Evolutionary conservation across 2,329 filamentous ascomycete genomes (phyloP).

Genomic region (Sclerotiophoma versabilis): DNA sequence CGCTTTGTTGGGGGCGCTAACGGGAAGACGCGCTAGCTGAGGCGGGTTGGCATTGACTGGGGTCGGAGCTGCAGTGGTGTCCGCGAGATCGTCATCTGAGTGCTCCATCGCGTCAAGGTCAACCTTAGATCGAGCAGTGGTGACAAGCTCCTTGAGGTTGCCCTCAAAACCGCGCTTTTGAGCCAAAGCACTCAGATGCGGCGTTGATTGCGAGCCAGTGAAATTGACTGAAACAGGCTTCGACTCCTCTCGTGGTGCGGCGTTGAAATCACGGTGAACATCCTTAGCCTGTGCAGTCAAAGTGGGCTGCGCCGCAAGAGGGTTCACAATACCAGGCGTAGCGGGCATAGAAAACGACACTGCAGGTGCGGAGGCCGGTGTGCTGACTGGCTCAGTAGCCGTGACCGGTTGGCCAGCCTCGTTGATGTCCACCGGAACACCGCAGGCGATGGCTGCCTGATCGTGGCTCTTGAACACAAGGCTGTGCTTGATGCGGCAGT

Average conservation of each 20-base stretch:
- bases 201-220: slow-evolving; percentile 50
- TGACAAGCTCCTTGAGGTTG: slow-evolving; percentile 47
- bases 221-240: slow-evolving; percentile 35
- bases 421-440: slow-evolving; percentile 78
- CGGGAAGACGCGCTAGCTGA: slow-evolving; percentile 45
- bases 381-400: slow-evolving; percentile 40
- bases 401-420: slow-evolving; percentile 53
- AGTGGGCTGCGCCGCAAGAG: slow-evolving; percentile 39
- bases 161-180: slow-evolving; percentile 53
- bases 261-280: slow-evolving; percentile 41
- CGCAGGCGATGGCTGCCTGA: slow-evolving; percentile 86
- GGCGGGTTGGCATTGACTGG: slow-evolving; percentile 36
- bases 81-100: slow-evolving; percentile 46
- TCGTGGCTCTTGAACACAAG: slow-evolving; percentile 96
- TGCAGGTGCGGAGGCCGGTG: slow-evolving; percentile 37
- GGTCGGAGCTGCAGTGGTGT: slow-evolving; percentile 39
- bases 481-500: slow-evolving; percentile 94
- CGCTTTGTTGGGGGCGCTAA: slow-evolving; percentile 30
- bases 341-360: slow-evolving; percentile 38
- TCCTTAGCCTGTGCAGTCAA: slow-evolving; percentile 38
- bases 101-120: slow-evolving; percentile 46
- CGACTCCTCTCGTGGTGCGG: slow-evolving; percentile 24
- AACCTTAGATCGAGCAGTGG: slow-evolving; percentile 45
- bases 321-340: slow-evolving; percentile 46
- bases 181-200: slow-evolving; percentile 51